These are phyloP conservation scores for Phaeosphaeria sp. DNA, from an alignment of 2,329 filamentous ascomycete species.

Conservation along the genomic window DNA sequence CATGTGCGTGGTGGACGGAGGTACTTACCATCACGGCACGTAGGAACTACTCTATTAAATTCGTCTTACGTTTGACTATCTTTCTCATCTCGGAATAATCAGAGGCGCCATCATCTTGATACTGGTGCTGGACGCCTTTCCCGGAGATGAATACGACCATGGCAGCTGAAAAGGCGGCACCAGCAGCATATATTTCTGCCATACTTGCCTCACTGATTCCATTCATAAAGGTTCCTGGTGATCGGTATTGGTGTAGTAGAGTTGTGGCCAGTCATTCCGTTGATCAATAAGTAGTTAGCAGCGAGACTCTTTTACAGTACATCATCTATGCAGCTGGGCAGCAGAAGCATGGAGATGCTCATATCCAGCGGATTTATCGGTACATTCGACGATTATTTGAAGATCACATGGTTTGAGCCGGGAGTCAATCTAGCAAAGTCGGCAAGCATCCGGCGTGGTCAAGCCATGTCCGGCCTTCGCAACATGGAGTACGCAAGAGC, in stretches of 20 bases:
- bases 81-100: no score
- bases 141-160: background rate
- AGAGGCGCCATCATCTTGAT: no score
- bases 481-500: background rate
- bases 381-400: background rate
- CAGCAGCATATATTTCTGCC: background rate
- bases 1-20: no score
- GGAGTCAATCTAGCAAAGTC: background rate
- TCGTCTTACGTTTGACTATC: no score
- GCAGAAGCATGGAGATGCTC: background rate
- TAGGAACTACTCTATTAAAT: no score
- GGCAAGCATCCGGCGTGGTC: background rate
- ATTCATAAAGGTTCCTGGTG: background rate
- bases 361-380: background rate
- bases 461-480: background rate
- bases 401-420: background rate
- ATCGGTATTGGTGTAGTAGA: background rate
- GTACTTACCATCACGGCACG: no score
- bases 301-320: background rate
- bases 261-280: background rate
- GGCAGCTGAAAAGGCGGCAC: background rate
- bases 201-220: background rate
- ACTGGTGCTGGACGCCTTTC: background rate
- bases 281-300: background rate
- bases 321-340: background rate